These are phyloP conservation scores for Tolypocladium capitatum DNA, from an alignment of 2,329 filamentous ascomycete species.

Conservation along the genomic window DNA sequence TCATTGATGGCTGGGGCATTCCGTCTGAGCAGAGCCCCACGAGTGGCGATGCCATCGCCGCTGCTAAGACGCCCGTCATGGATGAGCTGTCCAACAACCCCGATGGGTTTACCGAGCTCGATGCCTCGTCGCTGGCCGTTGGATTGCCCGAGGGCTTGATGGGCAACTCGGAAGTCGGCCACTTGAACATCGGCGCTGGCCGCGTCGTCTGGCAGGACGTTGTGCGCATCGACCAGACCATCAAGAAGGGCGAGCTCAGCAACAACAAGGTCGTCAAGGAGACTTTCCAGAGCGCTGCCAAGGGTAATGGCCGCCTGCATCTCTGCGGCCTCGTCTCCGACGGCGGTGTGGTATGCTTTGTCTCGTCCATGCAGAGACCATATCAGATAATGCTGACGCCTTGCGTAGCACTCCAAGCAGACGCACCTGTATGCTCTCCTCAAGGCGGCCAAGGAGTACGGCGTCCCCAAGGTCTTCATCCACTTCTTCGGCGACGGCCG, in stretches of 20 bases:
- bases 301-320: slow-evolving; percentile 84
- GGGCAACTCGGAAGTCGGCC: slow-evolving; percentile 98
- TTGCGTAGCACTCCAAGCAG: slow-evolving; percentile 71
- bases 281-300: slow-evolving; percentile 66
- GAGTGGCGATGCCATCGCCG: slow-evolving; percentile 88
- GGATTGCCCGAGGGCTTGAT: slow-evolving; percentile 93
- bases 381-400: slow-evolving; percentile 2
- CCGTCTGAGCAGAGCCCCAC: slow-evolving; percentile 67
- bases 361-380: not conserved
- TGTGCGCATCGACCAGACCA: slow-evolving; percentile 85
- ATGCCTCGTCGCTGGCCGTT: slow-evolving; percentile 90
- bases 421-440: slow-evolving; percentile 81
- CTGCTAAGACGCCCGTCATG: slow-evolving; percentile 89
- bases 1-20: slow-evolving; percentile 98
- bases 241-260: slow-evolving; percentile 73
- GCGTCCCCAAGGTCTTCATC: slow-evolving; percentile 84
- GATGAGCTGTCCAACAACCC: slow-evolving; percentile 73
- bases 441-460: slow-evolving; percentile 76
- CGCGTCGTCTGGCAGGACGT: slow-evolving; percentile 98
- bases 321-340: slow-evolving; percentile 86
- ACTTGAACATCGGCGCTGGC: slow-evolving; percentile 95
- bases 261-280: slow-evolving; percentile 64
- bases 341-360: slow-evolving; percentile 62
- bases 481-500: slow-evolving; percentile 98
- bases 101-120: slow-evolving; percentile 81